These are phyloP conservation scores for Leucoagaricus sp. DNA, from an alignment of 1,284 basidiomycete species.

Conservation along the genomic window DNA sequence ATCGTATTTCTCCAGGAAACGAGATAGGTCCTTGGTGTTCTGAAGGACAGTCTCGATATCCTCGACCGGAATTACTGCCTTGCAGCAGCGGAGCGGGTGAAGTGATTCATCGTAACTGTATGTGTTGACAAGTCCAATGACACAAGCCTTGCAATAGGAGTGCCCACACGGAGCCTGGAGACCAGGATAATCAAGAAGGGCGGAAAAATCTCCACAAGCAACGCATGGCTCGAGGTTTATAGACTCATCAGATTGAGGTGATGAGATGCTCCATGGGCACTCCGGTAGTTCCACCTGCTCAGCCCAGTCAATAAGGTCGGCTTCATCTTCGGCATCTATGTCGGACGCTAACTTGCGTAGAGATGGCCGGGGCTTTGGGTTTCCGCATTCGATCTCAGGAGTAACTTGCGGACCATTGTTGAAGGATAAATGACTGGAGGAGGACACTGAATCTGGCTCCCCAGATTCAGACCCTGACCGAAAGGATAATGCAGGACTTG, in stretches of 20 bases:
- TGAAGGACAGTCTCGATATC: constrained; percentile 1
- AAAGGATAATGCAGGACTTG: no score
- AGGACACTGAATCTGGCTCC: no score
- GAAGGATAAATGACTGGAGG: no score
- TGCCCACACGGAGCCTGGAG: constrained; percentile 16
- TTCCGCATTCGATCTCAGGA: no score
- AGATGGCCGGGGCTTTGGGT: no score
- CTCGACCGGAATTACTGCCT: constrained; percentile 2
- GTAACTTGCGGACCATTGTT: no score
- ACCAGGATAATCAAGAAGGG: background rate
- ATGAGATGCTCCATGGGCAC: no score
- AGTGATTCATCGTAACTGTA: constrained; percentile 16
- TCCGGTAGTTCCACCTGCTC: no score
- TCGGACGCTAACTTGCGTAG: no score
- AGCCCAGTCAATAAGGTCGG: no score
- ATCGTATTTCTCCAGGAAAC: constrained; percentile 9
- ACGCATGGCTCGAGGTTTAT: background rate
- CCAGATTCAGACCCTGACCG: no score
- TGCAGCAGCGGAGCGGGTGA: constrained; percentile 17
- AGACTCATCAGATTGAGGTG: background rate
- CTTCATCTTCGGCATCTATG: no score
- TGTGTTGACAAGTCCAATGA: constrained; percentile 2
- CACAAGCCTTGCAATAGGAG: constrained; percentile 12
- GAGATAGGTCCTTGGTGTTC: background rate
- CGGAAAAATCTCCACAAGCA: background rate